Conservation (phyloP, 1,139 yeast genomes). For the Geotrichum phurueaensis region DNA sequence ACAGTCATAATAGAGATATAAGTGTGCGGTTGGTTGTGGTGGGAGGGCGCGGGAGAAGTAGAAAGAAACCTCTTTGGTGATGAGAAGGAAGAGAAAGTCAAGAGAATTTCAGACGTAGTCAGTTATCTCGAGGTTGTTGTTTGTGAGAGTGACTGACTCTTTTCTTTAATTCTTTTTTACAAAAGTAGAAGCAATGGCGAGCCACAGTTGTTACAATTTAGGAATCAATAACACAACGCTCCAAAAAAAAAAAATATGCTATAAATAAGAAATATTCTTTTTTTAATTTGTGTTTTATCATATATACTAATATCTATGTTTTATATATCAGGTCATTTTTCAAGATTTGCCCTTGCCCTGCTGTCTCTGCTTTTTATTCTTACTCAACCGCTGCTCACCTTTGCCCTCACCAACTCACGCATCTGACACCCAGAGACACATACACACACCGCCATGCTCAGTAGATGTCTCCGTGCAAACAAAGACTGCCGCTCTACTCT, state of each 20-base stretch:
- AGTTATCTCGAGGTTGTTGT: not conserved
- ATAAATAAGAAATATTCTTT: not conserved
- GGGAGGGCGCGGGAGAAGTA: not conserved
- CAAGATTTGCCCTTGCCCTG: not conserved
- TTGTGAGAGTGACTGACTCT: not conserved
- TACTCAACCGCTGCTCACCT: not conserved
- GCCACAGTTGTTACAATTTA: not conserved
- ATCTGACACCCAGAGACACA: not conserved
- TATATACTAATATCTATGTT: not conserved
- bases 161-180: not conserved
- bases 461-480: not conserved
- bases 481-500: not conserved
- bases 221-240: not conserved
- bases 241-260: not conserved
- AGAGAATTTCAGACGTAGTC: not conserved
- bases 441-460: constrained; percentile 3
- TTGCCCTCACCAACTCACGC: not conserved
- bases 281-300: not conserved
- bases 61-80: not conserved
- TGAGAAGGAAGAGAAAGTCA: not conserved
- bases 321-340: not conserved
- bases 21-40: not conserved
- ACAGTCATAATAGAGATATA: constrained; percentile 2
- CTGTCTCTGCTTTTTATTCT: not conserved
- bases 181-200: not conserved